phyloP scores from a whole-genome alignment of 2,329 filamentous ascomycete genomes.

The Pseudonectria foliicola region DNA sequence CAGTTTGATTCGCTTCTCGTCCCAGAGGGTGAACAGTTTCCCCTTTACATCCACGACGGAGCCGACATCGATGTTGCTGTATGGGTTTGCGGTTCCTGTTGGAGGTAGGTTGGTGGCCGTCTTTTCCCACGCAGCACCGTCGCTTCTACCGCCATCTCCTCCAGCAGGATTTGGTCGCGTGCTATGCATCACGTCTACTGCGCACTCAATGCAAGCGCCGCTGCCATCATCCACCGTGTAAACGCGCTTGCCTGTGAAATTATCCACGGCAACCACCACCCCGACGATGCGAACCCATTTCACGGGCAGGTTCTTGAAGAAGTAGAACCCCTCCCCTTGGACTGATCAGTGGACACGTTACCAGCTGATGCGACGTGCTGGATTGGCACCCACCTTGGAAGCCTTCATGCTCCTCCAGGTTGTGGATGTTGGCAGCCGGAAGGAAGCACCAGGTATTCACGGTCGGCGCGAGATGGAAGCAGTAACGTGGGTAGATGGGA shows the following conservation, averaged over 20 bases:
- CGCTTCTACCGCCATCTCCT: neutral
- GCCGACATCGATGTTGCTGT: constrained; percentile 41
- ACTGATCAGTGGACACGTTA: constrained; percentile 4
- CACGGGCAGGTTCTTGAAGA: constrained; percentile 67
- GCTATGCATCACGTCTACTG: constrained; percentile 6
- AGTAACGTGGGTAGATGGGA: constrained; percentile 53
- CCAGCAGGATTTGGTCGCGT: constrained; percentile 2
- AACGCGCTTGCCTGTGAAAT: constrained; percentile 38
- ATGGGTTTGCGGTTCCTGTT: constrained; percentile 5
- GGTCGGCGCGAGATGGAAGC: constrained; percentile 56
- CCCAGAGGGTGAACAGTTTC: constrained; percentile 38
- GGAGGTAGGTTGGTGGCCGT: constrained; percentile 1
- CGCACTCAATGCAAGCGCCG: constrained; percentile 47
- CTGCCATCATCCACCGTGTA: constrained; percentile 61
- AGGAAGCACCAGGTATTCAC: constrained; percentile 54
- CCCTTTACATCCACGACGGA: constrained; percentile 52
- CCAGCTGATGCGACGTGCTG: neutral
- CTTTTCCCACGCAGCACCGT: constrained; percentile 3
- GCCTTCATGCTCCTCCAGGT: constrained; percentile 39
- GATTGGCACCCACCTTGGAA: constrained; percentile 42
- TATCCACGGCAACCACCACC: constrained; percentile 57
- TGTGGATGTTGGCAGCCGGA: constrained; percentile 41
- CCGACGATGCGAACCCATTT: constrained; percentile 68
- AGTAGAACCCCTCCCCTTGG: constrained; percentile 50
- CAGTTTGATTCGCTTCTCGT: constrained; percentile 44